These are phyloP conservation scores for Eucalyptus curtisii DNA, from an alignment of 345 rosid genomes.

Conservation along the genomic window DNA sequence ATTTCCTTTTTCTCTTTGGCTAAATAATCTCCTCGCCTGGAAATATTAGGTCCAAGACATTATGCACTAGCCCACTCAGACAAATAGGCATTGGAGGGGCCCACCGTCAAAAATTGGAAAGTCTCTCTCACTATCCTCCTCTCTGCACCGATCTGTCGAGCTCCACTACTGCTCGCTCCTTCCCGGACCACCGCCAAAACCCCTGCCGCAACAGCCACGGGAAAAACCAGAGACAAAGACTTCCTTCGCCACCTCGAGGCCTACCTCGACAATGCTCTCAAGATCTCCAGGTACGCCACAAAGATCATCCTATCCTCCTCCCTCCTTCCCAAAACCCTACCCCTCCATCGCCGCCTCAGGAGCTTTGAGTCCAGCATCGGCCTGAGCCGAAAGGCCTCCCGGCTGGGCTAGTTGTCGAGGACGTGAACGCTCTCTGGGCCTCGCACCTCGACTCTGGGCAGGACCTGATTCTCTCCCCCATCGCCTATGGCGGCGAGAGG, in stretches of 20 bases:
- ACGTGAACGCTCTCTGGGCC: accelerated
- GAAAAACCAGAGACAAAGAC: accelerated
- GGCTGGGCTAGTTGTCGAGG: accelerated
- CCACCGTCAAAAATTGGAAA: neutral
- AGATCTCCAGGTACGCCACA: no score
- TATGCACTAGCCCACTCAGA: neutral
- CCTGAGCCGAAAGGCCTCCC: neutral
- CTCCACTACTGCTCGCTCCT: accelerated
- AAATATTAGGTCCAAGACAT: neutral
- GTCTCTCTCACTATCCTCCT: neutral
- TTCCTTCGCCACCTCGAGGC: neutral
- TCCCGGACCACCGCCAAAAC: neutral
- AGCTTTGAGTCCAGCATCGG: accelerated
- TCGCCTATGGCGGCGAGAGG: neutral
- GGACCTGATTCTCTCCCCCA: accelerated
- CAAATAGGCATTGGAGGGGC: neutral
- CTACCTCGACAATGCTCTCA: neutral
- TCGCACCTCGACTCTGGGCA: accelerated
- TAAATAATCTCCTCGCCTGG: neutral
- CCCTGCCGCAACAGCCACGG: accelerated
- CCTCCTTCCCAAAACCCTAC: neutral
- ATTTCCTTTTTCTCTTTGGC: neutral
- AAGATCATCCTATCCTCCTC: neutral
- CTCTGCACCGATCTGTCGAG: neutral
- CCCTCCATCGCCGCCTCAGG: neutral